These are phyloP conservation scores for Kwoniella shivajii DNA, from an alignment of 1,284 basidiomycete species.

Conservation along the genomic window DNA sequence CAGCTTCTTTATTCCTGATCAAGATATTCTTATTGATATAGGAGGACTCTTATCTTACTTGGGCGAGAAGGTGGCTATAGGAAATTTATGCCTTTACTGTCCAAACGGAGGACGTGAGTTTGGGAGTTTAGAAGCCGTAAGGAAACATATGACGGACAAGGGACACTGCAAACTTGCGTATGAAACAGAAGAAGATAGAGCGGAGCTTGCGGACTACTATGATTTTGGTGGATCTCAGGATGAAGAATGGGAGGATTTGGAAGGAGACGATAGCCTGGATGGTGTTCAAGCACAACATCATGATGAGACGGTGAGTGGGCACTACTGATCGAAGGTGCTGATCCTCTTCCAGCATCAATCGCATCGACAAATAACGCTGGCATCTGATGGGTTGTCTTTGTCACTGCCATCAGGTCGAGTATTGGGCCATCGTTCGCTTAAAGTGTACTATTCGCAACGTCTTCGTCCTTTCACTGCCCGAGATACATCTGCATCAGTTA, in stretches of 20 bases:
- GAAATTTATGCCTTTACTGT: constrained; percentile 92
- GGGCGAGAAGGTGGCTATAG: constrained; percentile 89
- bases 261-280: constrained; percentile 32
- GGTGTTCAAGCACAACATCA: background rate
- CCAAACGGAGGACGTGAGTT: constrained; percentile 74
- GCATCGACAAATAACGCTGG: constrained; percentile 6
- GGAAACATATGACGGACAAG: constrained; percentile 94
- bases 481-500: constrained; percentile 42
- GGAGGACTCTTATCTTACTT: constrained; percentile 82
- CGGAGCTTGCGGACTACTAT: constrained; percentile 92
- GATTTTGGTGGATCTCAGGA: constrained; percentile 79
- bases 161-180: constrained; percentile 96
- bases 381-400: constrained; percentile 70
- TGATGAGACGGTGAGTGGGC: background rate
- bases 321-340: background rate
- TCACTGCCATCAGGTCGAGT: constrained; percentile 89
- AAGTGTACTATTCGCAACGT: constrained; percentile 84
- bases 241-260: constrained; percentile 51
- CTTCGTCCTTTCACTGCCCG: constrained; percentile 56
- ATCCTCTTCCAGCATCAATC: background rate
- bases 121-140: constrained; percentile 75
- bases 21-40: constrained; percentile 83
- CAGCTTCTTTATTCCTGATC: constrained; percentile 96
- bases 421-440: constrained; percentile 87
- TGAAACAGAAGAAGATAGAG: constrained; percentile 73